Conservation (phyloP, 2,329 filamentous ascomycete species). For the Botrytis byssoidea region DNA sequence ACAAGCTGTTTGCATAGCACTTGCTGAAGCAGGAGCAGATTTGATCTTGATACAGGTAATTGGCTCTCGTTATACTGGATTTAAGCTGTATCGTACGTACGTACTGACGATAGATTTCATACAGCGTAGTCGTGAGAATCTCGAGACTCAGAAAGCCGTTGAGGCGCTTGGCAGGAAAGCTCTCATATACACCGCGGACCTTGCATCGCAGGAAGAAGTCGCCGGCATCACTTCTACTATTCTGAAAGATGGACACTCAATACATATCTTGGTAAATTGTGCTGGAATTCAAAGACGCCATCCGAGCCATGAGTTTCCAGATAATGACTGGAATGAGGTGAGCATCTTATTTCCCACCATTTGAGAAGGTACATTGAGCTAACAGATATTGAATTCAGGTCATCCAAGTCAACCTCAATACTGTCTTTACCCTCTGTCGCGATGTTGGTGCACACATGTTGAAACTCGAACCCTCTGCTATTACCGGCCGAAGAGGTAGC, state of each 20-base stretch:
- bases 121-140: conserved; percentile 36
- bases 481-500: conserved; percentile 65
- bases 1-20: conserved; percentile 40
- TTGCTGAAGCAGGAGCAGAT: conserved; percentile 44
- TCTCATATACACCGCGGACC: conserved; percentile 67
- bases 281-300: conserved; percentile 43
- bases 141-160: conserved; percentile 58
- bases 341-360: conserved; percentile 61
- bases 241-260: conserved; percentile 48
- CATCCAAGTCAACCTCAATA: conserved; percentile 80
- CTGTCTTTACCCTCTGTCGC: conserved; percentile 75
- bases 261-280: conserved; percentile 49
- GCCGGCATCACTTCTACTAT: conserved; percentile 58
- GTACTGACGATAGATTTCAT: not conserved
- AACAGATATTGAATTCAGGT: conserved; percentile 44
- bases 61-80: not conserved
- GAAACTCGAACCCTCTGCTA: conserved; percentile 58
- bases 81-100: not conserved
- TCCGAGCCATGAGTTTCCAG: conserved; percentile 42
- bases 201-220: conserved; percentile 60
- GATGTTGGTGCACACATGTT: conserved; percentile 81
- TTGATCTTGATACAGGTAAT: conserved; percentile 43
- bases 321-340: conserved; percentile 44
- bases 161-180: conserved; percentile 65
- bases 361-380: conserved; percentile 42